Evolutionary conservation across 169 alveolate species (phyloP), one percentile per base, ranked within the genome.

Genomic region (Blepharisma undulans): DNA sequence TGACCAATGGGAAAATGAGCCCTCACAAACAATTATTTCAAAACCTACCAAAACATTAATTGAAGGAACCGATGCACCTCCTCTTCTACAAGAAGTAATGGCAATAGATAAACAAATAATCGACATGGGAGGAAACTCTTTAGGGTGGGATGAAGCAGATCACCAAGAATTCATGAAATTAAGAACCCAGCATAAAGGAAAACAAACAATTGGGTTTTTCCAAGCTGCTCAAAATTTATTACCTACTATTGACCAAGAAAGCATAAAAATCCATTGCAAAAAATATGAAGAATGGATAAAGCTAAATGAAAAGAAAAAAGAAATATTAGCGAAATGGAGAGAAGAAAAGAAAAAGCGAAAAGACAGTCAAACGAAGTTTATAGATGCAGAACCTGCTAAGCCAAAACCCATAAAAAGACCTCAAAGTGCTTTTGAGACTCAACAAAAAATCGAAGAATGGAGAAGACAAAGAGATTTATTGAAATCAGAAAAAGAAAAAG

Each of bases 121-220:
- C 22, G 92, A 92, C 74, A 59, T 89, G 77, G 95, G 92, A 59
- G 95, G 95, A 25, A 76, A n/a, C n/a, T 84, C 89, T 85, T 84
- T 92, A 78, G 93, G 93, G 8, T 89, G 93, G 93, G 92, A 76
- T 0, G 95, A 88, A 77, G 85, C 89, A 66, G 95, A 92, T 33
- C 93, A 89, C 72, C 76, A 86, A 14, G 93, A 92, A 88, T 92
- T 92, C 78, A 25, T 92, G 21, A 66, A 81, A 18, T 29, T 92
- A 8, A 71, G 84, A 80, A 82, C 66, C 29, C 29, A 60, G n/a
- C 89, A 82, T 76, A 89, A 89, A 92, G 92, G 77, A 71, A 89
- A 89, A 92, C 66, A 33, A 25, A 92, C 91, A 36, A 77, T 92
- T 27, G 91, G 76, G 84, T 81, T 92, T 71, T 78, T 92, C 61